These are phyloP conservation scores for Opeltia flavorubescens DNA, from an alignment of 495 filamentous ascomycete genomes.

Conservation along the genomic window DNA sequence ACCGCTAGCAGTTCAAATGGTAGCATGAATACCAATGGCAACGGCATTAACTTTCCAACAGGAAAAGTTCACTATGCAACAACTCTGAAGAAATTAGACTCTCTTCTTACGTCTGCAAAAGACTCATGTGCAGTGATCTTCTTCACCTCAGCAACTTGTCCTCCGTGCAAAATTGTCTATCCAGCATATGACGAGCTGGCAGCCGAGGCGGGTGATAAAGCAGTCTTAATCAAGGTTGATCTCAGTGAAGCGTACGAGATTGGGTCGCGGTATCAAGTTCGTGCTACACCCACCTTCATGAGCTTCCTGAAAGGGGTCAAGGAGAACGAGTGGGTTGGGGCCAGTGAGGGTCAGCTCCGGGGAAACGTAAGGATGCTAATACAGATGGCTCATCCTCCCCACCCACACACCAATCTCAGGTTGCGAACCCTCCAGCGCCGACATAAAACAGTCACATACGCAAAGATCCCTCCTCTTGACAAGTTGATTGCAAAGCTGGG, in stretches of 20 bases:
- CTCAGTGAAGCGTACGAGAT: slow-evolving; percentile 53
- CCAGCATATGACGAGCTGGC: slow-evolving; percentile 74
- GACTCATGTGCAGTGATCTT: slow-evolving; percentile 69
- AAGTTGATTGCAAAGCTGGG: slow-evolving; percentile 73
- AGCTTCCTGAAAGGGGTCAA: slow-evolving; percentile 68
- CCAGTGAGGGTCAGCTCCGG: slow-evolving; percentile 50
- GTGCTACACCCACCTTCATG: slow-evolving; percentile 80
- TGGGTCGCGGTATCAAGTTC: slow-evolving; percentile 48
- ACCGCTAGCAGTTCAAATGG: slow-evolving; percentile 4
- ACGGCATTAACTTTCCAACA: slow-evolving; percentile 1
- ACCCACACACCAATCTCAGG: slow-evolving; percentile 56
- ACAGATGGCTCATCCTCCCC: slow-evolving; percentile 61
- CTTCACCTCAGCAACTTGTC: slow-evolving; percentile 81
- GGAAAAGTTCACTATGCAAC: slow-evolving; percentile 38
- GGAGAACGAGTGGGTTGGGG: slow-evolving; percentile 68
- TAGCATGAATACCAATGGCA: not conserved
- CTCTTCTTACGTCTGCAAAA: slow-evolving; percentile 40
- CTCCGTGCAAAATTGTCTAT: slow-evolving; percentile 73
- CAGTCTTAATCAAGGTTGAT: slow-evolving; percentile 74
- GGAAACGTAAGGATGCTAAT: slow-evolving; percentile 61
- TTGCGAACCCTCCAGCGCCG: slow-evolving; percentile 54
- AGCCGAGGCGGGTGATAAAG: slow-evolving; percentile 52
- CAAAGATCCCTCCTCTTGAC: slow-evolving; percentile 67
- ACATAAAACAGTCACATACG: slow-evolving; percentile 55
- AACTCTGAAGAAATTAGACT: slow-evolving; percentile 43